A percentile compares a stretch with the other conserved stretches of the same genome.
Evolutionary conservation across 192 early-diverging fungal species (phyloP).

Genomic region (Coemansia furcata): DNA sequence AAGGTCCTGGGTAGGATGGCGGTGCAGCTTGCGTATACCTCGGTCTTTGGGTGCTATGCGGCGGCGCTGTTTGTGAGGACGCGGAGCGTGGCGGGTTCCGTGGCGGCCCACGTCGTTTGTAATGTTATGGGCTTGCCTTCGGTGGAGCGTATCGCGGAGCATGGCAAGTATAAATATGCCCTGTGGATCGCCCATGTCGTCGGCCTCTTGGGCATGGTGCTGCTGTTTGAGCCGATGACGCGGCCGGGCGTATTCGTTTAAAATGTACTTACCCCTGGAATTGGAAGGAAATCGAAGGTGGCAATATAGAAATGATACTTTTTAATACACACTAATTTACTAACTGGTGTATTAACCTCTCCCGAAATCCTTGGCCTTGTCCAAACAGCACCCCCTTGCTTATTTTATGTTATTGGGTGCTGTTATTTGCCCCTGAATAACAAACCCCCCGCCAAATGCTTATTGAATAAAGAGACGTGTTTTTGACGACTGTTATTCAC

Average conservation of each 20-base stretch:
- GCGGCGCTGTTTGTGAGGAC: conserved; percentile 27
- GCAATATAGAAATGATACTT: too few species aligned
- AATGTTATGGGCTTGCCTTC: conserved; percentile 38
- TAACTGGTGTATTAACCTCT: too few species aligned
- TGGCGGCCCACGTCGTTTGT: conserved; percentile 33
- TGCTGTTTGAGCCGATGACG: conserved; percentile 49
- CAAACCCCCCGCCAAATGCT: too few species aligned
- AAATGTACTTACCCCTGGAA: too few species aligned
- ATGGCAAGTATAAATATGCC: conserved; percentile 7
- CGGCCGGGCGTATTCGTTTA: conserved; percentile 19
- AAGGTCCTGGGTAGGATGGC: not conserved
- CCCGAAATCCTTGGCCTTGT: too few species aligned
- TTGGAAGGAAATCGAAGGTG: too few species aligned
- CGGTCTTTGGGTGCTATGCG: conserved; percentile 43
- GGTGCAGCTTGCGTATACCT: conserved; percentile 39
- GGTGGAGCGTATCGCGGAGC: not conserved
- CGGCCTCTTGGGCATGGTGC: conserved; percentile 14
- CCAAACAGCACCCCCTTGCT: too few species aligned
- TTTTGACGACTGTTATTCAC: too few species aligned
- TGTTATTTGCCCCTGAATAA: too few species aligned
- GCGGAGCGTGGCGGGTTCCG: conserved; percentile 18
- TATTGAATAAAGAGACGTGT: too few species aligned
- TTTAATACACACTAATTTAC: too few species aligned
- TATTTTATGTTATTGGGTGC: too few species aligned
- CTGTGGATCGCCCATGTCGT: conserved; percentile 29